These are phyloP conservation scores for Cyclanthera cordifolia DNA, from an alignment of 306 rosid species.

Conservation along the genomic window DNA sequence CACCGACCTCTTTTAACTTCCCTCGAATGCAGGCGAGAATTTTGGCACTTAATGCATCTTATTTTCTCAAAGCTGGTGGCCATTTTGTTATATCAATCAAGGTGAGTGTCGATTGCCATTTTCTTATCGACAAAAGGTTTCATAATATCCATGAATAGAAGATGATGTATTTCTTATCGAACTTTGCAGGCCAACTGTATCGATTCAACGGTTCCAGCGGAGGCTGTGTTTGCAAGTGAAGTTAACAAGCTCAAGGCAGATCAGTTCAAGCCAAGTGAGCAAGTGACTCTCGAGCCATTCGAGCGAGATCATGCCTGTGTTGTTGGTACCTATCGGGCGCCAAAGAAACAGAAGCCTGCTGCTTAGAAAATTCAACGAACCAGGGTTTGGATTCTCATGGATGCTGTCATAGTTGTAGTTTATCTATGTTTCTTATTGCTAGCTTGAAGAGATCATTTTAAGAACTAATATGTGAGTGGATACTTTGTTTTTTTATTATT, in stretches of 20 bases:
- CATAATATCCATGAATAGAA: no score
- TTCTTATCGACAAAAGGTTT: no score
- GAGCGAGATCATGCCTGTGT: slow-evolving; percentile 97
- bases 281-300: slow-evolving; percentile 82
- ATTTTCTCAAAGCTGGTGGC: slow-evolving; percentile 74
- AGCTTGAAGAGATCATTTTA: neutral
- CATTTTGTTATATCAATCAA: slow-evolving; percentile 44
- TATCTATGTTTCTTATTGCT: neutral
- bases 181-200: slow-evolving; percentile 73
- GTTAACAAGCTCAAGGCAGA: slow-evolving; percentile 77
- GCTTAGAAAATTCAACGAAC: slow-evolving; percentile 9
- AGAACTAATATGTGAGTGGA: neutral
- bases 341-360: slow-evolving; percentile 41
- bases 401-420: neutral
- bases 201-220: slow-evolving; percentile 72
- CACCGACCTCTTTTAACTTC: neutral
- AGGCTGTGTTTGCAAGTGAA: slow-evolving; percentile 57
- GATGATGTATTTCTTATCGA: neutral
- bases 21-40: slow-evolving; percentile 72
- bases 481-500: neutral
- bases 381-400: neutral
- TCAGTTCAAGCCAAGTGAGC: slow-evolving; percentile 75
- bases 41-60: slow-evolving; percentile 79
- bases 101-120: neutral
- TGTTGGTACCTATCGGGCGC: slow-evolving; percentile 56